Base-by-base conservation (phyloP, 1,284 basidiomycete genomes). In the Farysia itapuensis region DNA sequence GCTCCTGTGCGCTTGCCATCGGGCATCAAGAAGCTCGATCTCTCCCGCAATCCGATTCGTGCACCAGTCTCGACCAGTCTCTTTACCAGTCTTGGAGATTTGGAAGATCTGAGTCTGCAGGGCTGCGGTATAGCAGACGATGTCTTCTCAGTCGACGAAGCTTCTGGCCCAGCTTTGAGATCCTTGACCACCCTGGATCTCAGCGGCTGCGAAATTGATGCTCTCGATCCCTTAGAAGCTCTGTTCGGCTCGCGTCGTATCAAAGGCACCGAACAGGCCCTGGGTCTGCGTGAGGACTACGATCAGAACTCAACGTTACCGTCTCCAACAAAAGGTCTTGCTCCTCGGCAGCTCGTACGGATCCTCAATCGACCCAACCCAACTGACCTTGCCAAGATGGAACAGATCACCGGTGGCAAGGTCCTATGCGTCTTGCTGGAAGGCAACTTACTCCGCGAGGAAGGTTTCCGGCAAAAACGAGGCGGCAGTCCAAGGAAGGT, bases 61-160 rank as follows among this genome's bases (percentile, higher is more conserved):
- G 67, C 63, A n/a, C 64, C 69, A 2, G 41, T 73, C 22, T 56
- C 63, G 8, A 31, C 54, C 12, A 21, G 40, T 7, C 30, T 57
- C 5, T 61, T 70, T 21, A 31, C 18, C 8, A 23, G 30, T 4
- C 39, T 58, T 2, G 6, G n/a, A 4, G 8, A 15, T n/a, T 44
- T 73, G 8, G 50, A 65, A 24, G 52, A 66, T 23, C 64, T 73
- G 7, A 52, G 47, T 9, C 38, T 74, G 22, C 48, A 45, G 20
- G 68, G 64, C n/a, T 70, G 70, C 33, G 66, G 63, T 31, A 53
- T 74, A 9, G 48, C 33, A 4, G 70, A 72, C 30, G 54, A 67
- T 13, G 63, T 73, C 13, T 66, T 74, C 34, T 33, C 31, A 8
- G 34, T 20, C 5, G 20, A 16, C 20, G 9, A 8, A 9, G 13